A percentile compares a stretch with the other conserved stretches of the same genome.
These are phyloP conservation scores for Cardiospermum halicacabum DNA, from an alignment of 345 rosid genomes.

Conservation along the genomic window DNA sequence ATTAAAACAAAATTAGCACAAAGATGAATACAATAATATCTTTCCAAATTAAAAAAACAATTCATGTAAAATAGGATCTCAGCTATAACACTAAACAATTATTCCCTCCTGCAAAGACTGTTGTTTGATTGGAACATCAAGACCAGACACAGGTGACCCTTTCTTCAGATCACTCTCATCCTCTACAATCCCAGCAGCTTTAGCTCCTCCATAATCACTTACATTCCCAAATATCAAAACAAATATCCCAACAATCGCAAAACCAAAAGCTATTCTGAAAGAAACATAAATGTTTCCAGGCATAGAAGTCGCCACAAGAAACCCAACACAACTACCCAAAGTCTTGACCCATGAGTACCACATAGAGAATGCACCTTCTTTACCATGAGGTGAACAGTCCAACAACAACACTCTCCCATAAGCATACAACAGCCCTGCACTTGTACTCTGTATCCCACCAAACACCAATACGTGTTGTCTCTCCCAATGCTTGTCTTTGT, in stretches of 20 bases:
- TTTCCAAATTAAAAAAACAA: too few relatives aligned
- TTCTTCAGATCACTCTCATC: constrained; percentile 14
- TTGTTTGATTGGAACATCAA: neutral
- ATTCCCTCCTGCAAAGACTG: constrained; percentile 1
- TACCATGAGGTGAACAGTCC: constrained; percentile 47
- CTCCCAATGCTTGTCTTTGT: constrained; percentile 31
- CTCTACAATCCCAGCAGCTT: constrained; percentile 36
- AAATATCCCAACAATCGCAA: constrained; percentile 25
- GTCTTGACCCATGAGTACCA: constrained; percentile 48
- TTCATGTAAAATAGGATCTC: too few relatives aligned
- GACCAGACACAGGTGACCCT: constrained; percentile 4
- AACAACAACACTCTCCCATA: constrained; percentile 42
- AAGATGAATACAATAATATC: too few relatives aligned
- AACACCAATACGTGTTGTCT: constrained; percentile 32
- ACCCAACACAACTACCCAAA: constrained; percentile 48
- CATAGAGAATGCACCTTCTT: constrained; percentile 47
- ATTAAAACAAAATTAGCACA: too few relatives aligned
- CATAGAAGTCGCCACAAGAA: constrained; percentile 39
- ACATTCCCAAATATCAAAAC: constrained; percentile 46
- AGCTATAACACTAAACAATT: neutral
- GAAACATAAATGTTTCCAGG: constrained; percentile 32
- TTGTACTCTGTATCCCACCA: constrained; percentile 49
- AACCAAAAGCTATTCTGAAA: constrained; percentile 33
- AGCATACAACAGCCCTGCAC: constrained; percentile 41
- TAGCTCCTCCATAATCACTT: constrained; percentile 47